These are phyloP conservation scores for Cochlearia excelsa DNA, from an alignment of 345 rosid species.

Conservation along the genomic window DNA sequence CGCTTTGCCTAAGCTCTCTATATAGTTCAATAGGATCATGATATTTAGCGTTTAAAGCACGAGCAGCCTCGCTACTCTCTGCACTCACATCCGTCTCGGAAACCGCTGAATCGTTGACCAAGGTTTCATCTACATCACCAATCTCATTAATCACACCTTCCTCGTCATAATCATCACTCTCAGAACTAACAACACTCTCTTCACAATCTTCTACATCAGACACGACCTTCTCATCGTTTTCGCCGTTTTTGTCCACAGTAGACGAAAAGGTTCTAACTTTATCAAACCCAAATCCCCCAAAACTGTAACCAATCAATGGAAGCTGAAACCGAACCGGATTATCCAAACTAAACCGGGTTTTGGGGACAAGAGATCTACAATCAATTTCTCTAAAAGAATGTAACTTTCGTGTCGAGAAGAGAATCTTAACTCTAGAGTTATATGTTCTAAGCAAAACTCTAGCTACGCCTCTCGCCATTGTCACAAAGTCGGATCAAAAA, in stretches of 20 bases:
- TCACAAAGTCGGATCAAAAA: background rate
- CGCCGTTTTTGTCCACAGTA: slow-evolving; percentile 26
- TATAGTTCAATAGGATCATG: slow-evolving; percentile 59
- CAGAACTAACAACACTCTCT: slow-evolving; percentile 26
- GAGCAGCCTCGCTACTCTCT: slow-evolving; percentile 24
- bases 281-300: slow-evolving; percentile 15
- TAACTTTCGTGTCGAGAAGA: slow-evolving; percentile 33
- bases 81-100: slow-evolving; percentile 28
- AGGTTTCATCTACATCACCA: slow-evolving; percentile 19
- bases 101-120: slow-evolving; percentile 6
- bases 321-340: slow-evolving; percentile 19
- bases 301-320: slow-evolving; percentile 20
- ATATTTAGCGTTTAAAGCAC: slow-evolving; percentile 23
- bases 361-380: slow-evolving; percentile 30
- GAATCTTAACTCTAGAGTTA: slow-evolving; percentile 34
- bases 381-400: slow-evolving; percentile 39
- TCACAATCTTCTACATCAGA: slow-evolving; percentile 29
- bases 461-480: slow-evolving; percentile 56
- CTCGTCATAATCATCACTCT: slow-evolving; percentile 26
- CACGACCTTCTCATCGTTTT: slow-evolving; percentile 25
- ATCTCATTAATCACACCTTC: slow-evolving; percentile 26
- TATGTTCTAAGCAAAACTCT: slow-evolving; percentile 48
- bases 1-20: slow-evolving; percentile 46
- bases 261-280: slow-evolving; percentile 43
- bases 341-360: slow-evolving; percentile 32